Evolutionary conservation across 345 rosid species (phyloP), one percentile per base, ranked within the genome.

Genomic region (Hibiscus trionum): DNA sequence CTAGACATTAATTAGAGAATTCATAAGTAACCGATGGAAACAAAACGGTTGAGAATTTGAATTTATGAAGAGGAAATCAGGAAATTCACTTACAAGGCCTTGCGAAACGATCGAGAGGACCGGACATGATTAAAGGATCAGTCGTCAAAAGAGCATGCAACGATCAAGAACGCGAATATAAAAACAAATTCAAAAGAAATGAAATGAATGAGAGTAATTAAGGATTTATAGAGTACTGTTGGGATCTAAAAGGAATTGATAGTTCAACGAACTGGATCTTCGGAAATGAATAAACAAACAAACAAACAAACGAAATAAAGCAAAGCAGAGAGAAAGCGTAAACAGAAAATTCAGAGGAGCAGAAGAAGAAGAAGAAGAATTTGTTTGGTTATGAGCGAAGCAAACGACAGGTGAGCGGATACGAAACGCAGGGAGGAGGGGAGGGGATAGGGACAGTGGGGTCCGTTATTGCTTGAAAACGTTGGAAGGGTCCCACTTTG

Each of bases 81-180:
- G 7, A 63, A n/a, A 42, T n/a, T 65, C 26, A 77, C 96, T 92
- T 72, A 92, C 97, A 88, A 63, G 93, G 88, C 42, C 77, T 82
- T 0, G 88, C 88, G 64, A 88, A 75, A 19, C 81, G 85, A 80
- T 91, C 94, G 39, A 88, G 78, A 14, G 91, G 80, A 69, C 87
- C 82, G 2, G 96, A 86, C 96, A 90, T 90, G 74, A n/a, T 55
- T 47, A 69, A 11, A 57, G 33, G 21, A 73, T 61, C 27, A 37
- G 63, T 26, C 31, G 47, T 65, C 46, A 79, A 47, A 37, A 60
- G 15, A 0, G 35, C 24, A 50, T 1, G n/a, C 4, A 12, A 73
- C 21, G 61, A 62, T 47, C 46, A 8, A 64, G 24, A 63, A 50
- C 11, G 9, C 26, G 49, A 29, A 50, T 15, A 17, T 27, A 49